Evolutionary conservation across 176 grass and related monocot genomes (phyloP), one percentile per base, ranked within the genome.

Genomic region (Dendrocalamus sinicus): DNA sequence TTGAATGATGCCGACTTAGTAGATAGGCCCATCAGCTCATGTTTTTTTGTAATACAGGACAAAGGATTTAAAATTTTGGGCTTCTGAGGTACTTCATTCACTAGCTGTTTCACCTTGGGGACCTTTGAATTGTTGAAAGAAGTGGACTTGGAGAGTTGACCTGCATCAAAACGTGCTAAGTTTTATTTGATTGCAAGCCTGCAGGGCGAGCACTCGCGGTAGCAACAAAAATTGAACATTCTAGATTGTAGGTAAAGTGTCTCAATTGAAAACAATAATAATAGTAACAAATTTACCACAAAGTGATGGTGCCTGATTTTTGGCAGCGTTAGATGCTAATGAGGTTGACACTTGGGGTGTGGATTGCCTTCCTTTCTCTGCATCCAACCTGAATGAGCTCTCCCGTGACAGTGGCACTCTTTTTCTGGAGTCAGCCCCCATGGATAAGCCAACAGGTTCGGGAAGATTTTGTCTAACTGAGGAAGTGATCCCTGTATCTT

Each of bases 121-220:
- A 92, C 79, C 81, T 96, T 99, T 72, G 91, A 94, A 73, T 83
- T 95, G 72, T 99, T 99, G 85, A 95, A 96, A 72, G 93, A 96
- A 72, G 74, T 76, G 12, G 92, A 92, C 85, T 92, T 99, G 10
- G 84, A 91, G 60, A 96, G 55, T 78, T 73, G 68, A 84, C 93
- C 96, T 99, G 81, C 74, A 86, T 19, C 59, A 84, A 83, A 88
- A 24, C 12, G 50, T 74, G 70, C 35, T 69, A 23, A 53, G n/a
- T 73, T 83, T 72, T 10, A 8, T 26, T 43, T 40, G 9, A 70
- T 45, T 52, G 30, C 30, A 71, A 10, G 3, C 32, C 32, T 68
- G 22, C 61, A 83, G 19, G 81, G 81, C 46, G 59, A 74, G 4
- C 52, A 32, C 62, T 58, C 16, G 15, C 52, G 63, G 39, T 82